Base-by-base conservation (phyloP, 1,139 yeast species). In the Candida dubliniensis region DNA sequence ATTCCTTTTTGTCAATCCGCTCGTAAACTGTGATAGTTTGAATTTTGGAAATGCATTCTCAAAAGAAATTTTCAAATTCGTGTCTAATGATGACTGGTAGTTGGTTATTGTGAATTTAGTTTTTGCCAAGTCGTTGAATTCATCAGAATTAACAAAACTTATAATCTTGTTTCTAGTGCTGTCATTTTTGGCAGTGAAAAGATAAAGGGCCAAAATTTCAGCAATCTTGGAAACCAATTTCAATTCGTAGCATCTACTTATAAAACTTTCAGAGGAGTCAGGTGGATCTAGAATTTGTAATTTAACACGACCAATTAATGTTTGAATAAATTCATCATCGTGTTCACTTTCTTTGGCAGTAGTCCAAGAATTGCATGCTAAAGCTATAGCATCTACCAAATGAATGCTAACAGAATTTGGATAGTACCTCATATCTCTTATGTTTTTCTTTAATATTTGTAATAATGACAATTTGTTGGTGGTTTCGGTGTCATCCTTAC, bases 131-230 rank as follows among this genome's bases (percentile, higher is more conserved):
- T 63, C 54, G 49, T 68, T 49, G 56, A 78, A 69, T 32, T 61
- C 50, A 2, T 59, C 57, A 1, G 76, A 66, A 31, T 69, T 64
- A 32, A 84, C 57, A 15, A 80, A 62, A 2, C 67, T 58, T 24
- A 72, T 62, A 9, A 87, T 74, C 31, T 75, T 68, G 14, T 66
- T 59, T 43, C 66, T 57, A 65, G 71, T 58, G 44, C 59, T 56
- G 9, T 63, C 61, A 45, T 76, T 75, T 32, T 74, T 69, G 1
- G 84, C 73, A 1, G 88, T 82, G 63, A 82, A 87, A 31, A 87
- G 65, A 45, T 84, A 79, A 33, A 88, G 69, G 0, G 96, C 89
- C 47, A 89, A 71, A 8, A 89, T 82, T 53, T 87, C 93, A 4
- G 87, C 78, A 13, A 87, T 79, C 54, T 84, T 81, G 0, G 95